Evolutionary conservation across 2,329 filamentous ascomycete species (phyloP).

Genomic region (Xenoacremonium recifei): DNA sequence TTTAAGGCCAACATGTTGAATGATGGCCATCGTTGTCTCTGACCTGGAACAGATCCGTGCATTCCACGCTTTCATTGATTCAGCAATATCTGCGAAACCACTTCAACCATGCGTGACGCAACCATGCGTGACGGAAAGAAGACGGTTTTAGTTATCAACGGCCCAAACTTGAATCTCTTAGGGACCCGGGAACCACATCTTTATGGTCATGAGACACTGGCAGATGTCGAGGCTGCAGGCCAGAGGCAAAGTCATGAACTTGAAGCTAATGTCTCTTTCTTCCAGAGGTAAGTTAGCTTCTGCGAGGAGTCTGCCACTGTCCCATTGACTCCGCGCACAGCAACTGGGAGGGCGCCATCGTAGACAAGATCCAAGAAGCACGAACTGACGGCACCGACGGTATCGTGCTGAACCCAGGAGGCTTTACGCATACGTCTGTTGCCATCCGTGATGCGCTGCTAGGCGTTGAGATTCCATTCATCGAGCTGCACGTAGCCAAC

Average conservation of each 20-base stretch:
- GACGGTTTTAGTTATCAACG: too few species aligned
- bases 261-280: slow-evolving; percentile 50
- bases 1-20: too few species aligned
- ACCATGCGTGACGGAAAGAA: too few species aligned
- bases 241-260: slow-evolving; percentile 48
- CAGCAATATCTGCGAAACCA: too few species aligned
- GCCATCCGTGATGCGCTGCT: slow-evolving; percentile 72
- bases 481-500: slow-evolving; percentile 77
- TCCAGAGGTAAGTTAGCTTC: slow-evolving; percentile 49
- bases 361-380: slow-evolving; percentile 71
- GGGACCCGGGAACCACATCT: slow-evolving; percentile 71
- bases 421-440: slow-evolving; percentile 73
- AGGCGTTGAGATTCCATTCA: slow-evolving; percentile 68
- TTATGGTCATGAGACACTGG: slow-evolving; percentile 69
- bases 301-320: neutral
- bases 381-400: slow-evolving; percentile 53
- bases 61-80: too few species aligned
- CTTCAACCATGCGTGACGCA: too few species aligned
- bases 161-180: slow-evolving; percentile 80
- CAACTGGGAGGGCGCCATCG: slow-evolving; percentile 73
- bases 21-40: too few species aligned
- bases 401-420: slow-evolving; percentile 75
- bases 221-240: slow-evolving; percentile 54
- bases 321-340: slow-evolving; percentile 23
- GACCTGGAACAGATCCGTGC: too few species aligned